Evolutionary conservation across 129 eudicot genomes (phyloP).

Genomic region (Mikania micrantha): DNA sequence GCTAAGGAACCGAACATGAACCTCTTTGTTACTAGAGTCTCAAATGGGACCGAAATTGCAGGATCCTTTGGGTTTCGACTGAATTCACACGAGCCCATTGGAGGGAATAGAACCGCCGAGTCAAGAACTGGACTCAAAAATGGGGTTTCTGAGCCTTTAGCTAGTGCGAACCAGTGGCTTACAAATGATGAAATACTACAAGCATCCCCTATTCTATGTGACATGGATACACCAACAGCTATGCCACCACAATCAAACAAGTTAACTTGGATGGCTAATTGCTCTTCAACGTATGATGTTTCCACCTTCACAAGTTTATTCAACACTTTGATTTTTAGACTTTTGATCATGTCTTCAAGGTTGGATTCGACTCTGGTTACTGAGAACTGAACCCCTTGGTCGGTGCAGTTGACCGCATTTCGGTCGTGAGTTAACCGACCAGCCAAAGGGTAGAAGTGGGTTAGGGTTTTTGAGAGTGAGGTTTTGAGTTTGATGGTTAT

Average conservation of each 20-base stretch:
- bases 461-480: slow-evolving; percentile 35
- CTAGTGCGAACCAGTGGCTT: slow-evolving; percentile 21
- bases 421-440: slow-evolving; percentile 28
- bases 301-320: slow-evolving; percentile 19
- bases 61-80: slow-evolving; percentile 11
- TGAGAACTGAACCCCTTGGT: slow-evolving; percentile 31
- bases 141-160: slow-evolving; percentile 10
- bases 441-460: slow-evolving; percentile 40
- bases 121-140: slow-evolving; percentile 19
- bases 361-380: slow-evolving; percentile 23
- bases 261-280: slow-evolving; percentile 39
- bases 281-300: slow-evolving; percentile 26
- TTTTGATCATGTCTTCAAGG: slow-evolving; percentile 10
- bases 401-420: slow-evolving; percentile 26
- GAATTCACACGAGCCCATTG: slow-evolving; percentile 5
- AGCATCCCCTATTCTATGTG: slow-evolving; percentile 35
- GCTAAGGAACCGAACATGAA: slow-evolving; percentile 32
- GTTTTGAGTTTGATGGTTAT: slow-evolving; percentile 27
- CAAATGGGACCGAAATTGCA: background rate
- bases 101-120: slow-evolving; percentile 31
- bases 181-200: slow-evolving; percentile 23
- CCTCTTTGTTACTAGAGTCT: slow-evolving; percentile 34
- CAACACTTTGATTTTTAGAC: slow-evolving; percentile 21
- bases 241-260: slow-evolving; percentile 41
- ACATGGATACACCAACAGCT: slow-evolving; percentile 33